Evolutionary conservation across 257 asterid species (phyloP).

Genomic region (Coffea eugenioides): DNA sequence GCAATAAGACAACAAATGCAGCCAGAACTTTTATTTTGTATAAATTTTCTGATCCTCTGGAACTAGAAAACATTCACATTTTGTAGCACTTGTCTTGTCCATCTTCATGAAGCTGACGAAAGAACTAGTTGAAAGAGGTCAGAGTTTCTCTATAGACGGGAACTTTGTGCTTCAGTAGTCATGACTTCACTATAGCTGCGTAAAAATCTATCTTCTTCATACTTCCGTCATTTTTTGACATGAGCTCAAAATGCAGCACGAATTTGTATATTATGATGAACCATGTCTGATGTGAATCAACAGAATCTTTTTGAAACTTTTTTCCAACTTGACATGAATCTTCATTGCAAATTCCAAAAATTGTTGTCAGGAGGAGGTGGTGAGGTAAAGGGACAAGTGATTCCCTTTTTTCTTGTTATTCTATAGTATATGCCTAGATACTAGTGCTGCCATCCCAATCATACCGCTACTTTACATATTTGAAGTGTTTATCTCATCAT

Average conservation of each 20-base stretch:
- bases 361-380: background rate
- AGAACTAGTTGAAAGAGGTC: background rate
- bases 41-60: background rate
- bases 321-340: conserved; percentile 3
- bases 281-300: conserved; percentile 1
- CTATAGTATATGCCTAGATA: background rate
- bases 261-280: background rate
- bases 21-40: background rate
- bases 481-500: background rate
- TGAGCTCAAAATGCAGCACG: background rate
- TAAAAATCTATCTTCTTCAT: background rate
- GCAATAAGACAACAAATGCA: background rate
- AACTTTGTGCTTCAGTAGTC: background rate
- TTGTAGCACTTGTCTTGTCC: background rate
- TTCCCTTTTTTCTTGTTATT: background rate
- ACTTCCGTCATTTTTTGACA: background rate
- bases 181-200: background rate
- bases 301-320: background rate
- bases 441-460: background rate
- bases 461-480: background rate
- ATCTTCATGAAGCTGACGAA: background rate
- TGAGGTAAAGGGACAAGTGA: background rate
- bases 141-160: background rate
- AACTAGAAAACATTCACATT: background rate
- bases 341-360: background rate